Evolutionary conservation across 331 rosid genomes (phyloP).

Genomic region (Malus hybrid): DNA sequence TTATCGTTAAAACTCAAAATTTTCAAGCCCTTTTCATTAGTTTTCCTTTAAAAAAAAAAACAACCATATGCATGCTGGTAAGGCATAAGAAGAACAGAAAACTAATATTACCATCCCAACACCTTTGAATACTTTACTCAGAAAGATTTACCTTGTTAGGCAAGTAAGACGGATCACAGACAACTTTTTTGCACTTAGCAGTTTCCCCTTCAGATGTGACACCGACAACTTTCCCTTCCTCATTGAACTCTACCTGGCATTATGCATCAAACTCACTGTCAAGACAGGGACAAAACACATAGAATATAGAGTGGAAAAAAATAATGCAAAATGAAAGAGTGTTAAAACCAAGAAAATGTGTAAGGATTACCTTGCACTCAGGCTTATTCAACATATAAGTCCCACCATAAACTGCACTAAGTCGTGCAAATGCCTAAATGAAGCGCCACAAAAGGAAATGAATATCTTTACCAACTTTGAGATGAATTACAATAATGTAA

Average conservation of each 20-base stretch:
- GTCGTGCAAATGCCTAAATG: slow-evolving; percentile 90
- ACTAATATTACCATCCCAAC: not conserved
- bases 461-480: not conserved
- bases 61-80: not conserved
- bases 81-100: not conserved
- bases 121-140: not conserved
- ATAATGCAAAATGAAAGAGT: not conserved
- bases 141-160: slow-evolving; percentile 55
- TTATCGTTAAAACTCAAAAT: too few relatives aligned
- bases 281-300: not conserved
- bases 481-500: not conserved
- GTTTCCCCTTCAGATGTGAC: slow-evolving; percentile 99
- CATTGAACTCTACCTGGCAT: slow-evolving; percentile 88
- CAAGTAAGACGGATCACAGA: slow-evolving; percentile 97
- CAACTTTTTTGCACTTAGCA: slow-evolving; percentile 88
- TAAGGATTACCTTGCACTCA: slow-evolving; percentile 74
- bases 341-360: not conserved
- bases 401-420: slow-evolving; percentile 98
- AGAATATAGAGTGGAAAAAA: not conserved
- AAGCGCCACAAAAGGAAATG: not conserved
- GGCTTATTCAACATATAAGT: slow-evolving; percentile 97
- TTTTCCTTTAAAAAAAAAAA: too few relatives aligned
- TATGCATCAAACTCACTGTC: slow-evolving; percentile 13
- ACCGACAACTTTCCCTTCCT: slow-evolving; percentile 74
- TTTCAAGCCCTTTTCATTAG: too few relatives aligned